These are phyloP conservation scores for Eragrostis nindensis DNA, from an alignment of 176 grass and related monocot species.

Conservation along the genomic window DNA sequence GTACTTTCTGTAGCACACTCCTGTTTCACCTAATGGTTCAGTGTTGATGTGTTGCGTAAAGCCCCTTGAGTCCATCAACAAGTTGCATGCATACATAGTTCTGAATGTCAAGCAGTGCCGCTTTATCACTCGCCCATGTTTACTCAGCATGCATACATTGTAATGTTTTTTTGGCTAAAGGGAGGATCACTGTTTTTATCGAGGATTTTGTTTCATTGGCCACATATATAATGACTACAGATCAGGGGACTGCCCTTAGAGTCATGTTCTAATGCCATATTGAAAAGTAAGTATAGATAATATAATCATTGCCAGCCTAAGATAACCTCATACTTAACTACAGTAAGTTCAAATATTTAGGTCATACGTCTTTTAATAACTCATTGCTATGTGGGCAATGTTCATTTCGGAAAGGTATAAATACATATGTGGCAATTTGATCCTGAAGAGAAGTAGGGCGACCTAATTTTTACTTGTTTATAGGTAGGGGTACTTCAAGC, in stretches of 20 bases:
- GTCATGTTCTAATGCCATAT: neutral
- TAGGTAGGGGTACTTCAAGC: neutral
- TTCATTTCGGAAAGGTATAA: neutral
- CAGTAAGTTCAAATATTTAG: neutral
- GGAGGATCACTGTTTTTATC: neutral
- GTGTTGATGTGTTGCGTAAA: neutral
- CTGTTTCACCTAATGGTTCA: constrained; percentile 14
- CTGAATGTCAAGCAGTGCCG: neutral
- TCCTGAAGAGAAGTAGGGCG: neutral
- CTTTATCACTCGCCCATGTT: neutral
- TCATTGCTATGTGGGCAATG: neutral
- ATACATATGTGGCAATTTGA: neutral
- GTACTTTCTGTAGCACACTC: constrained; percentile 36
- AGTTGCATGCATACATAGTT: neutral
- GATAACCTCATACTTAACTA: neutral
- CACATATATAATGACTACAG: neutral
- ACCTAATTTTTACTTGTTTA: neutral
- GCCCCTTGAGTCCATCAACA: constrained; percentile 10
- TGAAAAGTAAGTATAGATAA: neutral
- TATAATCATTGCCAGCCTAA: neutral
- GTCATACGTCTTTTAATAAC: neutral
- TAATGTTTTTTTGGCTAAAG: neutral
- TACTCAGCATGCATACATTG: neutral
- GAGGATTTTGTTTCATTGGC: neutral
- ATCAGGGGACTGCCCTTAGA: neutral